A percentile compares a stretch with the other conserved stretches of the same genome.
These are phyloP conservation scores for Saccharomycopsis fermentans DNA, from an alignment of 805 yeast species.

Conservation along the genomic window DNA sequence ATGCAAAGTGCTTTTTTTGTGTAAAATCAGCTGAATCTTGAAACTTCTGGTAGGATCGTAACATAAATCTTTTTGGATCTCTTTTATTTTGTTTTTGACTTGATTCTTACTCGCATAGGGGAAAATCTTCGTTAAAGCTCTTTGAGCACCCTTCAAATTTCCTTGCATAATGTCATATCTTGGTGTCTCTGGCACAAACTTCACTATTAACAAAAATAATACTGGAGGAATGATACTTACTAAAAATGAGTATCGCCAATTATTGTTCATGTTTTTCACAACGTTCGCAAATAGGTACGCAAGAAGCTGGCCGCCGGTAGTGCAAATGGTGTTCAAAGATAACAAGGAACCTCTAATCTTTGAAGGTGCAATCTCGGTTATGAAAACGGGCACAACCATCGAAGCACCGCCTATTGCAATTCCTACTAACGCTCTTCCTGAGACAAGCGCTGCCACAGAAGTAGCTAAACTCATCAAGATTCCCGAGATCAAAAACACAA, in stretches of 20 bases:
- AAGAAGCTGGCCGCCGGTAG: constrained; percentile 42
- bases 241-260: constrained; percentile 33
- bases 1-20: constrained; percentile 24
- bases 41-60: constrained; percentile 21
- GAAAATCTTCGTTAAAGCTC: constrained; percentile 35
- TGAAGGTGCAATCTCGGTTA: constrained; percentile 42
- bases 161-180: constrained; percentile 32
- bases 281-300: constrained; percentile 32
- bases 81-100: constrained; percentile 35
- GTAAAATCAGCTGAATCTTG: constrained; percentile 17
- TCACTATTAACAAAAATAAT: constrained; percentile 27
- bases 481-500: constrained; percentile 38
- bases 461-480: constrained; percentile 36
- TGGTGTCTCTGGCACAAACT: constrained; percentile 44
- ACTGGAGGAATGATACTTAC: constrained; percentile 34
- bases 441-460: constrained; percentile 31
- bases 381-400: constrained; percentile 51
- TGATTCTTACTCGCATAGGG: constrained; percentile 34
- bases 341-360: constrained; percentile 30
- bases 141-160: constrained; percentile 28
- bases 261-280: constrained; percentile 23
- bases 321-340: constrained; percentile 32
- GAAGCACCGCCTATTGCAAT: constrained; percentile 65
- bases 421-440: constrained; percentile 60
- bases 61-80: constrained; percentile 36